These are phyloP conservation scores for Tanacetum coccineum DNA, from an alignment of 129 eudicot genomes.

Conservation along the genomic window DNA sequence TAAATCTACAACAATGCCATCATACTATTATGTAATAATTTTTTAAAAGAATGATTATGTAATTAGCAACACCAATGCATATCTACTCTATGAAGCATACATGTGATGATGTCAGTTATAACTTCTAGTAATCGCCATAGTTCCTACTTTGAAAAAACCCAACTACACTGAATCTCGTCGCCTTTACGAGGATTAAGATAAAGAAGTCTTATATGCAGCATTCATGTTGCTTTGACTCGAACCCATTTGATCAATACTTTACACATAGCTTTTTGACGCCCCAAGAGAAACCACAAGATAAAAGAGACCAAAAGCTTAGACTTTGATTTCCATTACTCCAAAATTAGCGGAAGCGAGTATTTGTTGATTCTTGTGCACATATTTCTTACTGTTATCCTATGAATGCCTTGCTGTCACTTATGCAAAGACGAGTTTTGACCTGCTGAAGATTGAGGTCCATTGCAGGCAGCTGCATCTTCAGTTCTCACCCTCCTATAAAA, in stretches of 20 bases:
- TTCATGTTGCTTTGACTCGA: not conserved
- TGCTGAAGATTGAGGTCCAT: slow-evolving; percentile 39
- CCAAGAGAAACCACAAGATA: slow-evolving; percentile 7
- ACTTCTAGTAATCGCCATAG: not conserved
- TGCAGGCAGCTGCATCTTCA: slow-evolving; percentile 41
- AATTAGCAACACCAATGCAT: not conserved
- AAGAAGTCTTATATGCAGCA: not conserved
- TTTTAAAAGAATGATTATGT: too few relatives aligned
- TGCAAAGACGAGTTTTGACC: slow-evolving; percentile 24
- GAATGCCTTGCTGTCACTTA: slow-evolving; percentile 24
- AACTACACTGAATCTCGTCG: too few relatives aligned
- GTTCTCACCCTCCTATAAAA: slow-evolving; percentile 68
- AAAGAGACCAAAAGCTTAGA: slow-evolving; percentile 15
- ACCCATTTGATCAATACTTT: not conserved
- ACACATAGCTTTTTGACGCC: not conserved
- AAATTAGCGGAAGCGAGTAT: not conserved
- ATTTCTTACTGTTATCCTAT: slow-evolving; percentile 22
- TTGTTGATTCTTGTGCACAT: slow-evolving; percentile 15
- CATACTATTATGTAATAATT: too few relatives aligned
- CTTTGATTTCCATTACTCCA: slow-evolving; percentile 6
- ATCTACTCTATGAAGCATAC: not conserved
- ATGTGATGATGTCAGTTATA: too few relatives aligned
- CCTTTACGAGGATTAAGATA: too few relatives aligned
- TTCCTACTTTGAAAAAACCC: not conserved
- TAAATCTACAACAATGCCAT: not conserved